These are phyloP conservation scores for Stenogyne calaminthoides DNA, from an alignment of 305 asterid genomes.

Conservation along the genomic window DNA sequence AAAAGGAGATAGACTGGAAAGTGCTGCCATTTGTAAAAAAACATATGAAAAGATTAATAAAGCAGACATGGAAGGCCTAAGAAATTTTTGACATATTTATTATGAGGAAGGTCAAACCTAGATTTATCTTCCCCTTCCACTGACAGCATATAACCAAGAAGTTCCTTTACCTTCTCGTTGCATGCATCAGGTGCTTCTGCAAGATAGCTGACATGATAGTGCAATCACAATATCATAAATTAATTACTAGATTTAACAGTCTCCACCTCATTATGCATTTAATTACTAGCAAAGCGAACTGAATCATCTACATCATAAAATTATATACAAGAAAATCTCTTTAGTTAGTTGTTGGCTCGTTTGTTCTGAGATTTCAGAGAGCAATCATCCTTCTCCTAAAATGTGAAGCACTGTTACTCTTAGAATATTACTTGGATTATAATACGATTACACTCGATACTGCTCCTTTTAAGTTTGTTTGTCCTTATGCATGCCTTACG, in stretches of 20 bases:
- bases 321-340: conserved; percentile 13
- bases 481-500: not conserved
- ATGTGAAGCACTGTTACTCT: not conserved
- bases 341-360: conserved; percentile 6
- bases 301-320: conserved; percentile 22
- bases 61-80: not conserved
- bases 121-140: conserved; percentile 77
- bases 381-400: conserved; percentile 9
- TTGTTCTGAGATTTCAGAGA: conserved; percentile 12
- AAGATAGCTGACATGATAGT: conserved; percentile 66
- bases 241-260: conserved; percentile 9
- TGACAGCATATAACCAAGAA: conserved; percentile 78
- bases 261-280: conserved; percentile 8
- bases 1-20: conserved; percentile 63
- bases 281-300: not conserved
- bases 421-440: conserved; percentile 18
- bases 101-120: conserved; percentile 46
- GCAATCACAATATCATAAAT: conserved; percentile 26
- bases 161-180: conserved; percentile 67
- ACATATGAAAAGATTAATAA: conserved; percentile 15
- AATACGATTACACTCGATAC: not conserved
- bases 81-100: not conserved
- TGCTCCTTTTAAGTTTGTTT: conserved; percentile 7
- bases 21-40: conserved; percentile 53
- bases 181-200: conserved; percentile 90